Evolutionary conservation across 2,329 filamentous ascomycete species (phyloP).

Genomic region (Cladophialophora chaetospira): DNA sequence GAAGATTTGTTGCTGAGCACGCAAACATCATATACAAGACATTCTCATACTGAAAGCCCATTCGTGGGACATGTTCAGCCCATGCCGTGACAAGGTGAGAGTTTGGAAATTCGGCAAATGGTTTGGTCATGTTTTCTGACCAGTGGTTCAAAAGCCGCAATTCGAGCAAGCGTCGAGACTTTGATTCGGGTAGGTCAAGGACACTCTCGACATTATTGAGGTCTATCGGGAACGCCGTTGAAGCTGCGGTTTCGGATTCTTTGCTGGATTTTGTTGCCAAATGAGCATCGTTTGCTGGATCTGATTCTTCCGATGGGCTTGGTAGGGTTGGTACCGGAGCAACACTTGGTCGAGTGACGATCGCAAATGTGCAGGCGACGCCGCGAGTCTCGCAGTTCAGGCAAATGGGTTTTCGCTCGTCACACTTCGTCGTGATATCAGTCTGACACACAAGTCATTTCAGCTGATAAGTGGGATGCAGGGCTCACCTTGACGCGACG

Average conservation of each 20-base stretch:
- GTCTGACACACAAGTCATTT: not conserved
- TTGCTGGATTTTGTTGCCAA: not conserved
- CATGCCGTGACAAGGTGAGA: conserved; percentile 7
- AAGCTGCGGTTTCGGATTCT: not conserved
- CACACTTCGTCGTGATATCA: conserved; percentile 9
- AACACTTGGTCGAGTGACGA: not conserved
- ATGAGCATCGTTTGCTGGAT: not conserved
- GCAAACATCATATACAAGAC: conserved; percentile 22
- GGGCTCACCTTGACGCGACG: conserved; percentile 27
- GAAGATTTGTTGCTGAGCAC: conserved; percentile 18
- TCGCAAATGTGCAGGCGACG: conserved; percentile 14
- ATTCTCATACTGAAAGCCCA: conserved; percentile 20
- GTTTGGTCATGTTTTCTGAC: conserved; percentile 7
- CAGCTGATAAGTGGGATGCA: not conserved
- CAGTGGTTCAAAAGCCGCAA: conserved; percentile 22
- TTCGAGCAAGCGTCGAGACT: conserved; percentile 20
- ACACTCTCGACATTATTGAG: not conserved
- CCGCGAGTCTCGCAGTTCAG: conserved; percentile 13
- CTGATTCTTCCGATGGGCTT: not conserved
- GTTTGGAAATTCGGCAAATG: conserved; percentile 1
- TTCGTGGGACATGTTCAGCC: conserved; percentile 9
- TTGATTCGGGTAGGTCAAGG: conserved; percentile 17
- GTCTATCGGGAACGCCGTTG: not conserved
- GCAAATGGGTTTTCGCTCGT: conserved; percentile 20
- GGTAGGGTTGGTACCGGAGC: no score